phyloP scores from a whole-genome alignment of 2,329 filamentous ascomycete genomes.

The Aureobasidium melanogenum region DNA sequence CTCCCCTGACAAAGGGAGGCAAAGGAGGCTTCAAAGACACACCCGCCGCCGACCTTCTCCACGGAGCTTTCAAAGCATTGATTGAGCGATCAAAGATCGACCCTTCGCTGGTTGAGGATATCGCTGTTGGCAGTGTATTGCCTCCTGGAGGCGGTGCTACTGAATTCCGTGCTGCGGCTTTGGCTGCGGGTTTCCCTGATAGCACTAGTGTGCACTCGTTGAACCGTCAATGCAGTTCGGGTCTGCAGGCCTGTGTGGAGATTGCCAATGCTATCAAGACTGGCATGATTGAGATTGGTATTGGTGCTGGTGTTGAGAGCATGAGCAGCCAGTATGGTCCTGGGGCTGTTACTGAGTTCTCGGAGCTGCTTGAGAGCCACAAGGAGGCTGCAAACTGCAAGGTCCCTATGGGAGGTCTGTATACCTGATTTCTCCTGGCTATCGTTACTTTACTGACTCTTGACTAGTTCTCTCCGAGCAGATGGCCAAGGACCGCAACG shows the following conservation, averaged over 20 bases:
- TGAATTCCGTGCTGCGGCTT: conserved; percentile 85
- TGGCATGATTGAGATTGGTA: conserved; percentile 91
- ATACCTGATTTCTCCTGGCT: too few relatives aligned
- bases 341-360: conserved; percentile 83
- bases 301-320: conserved; percentile 92
- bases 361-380: conserved; percentile 73
- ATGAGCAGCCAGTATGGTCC: conserved; percentile 86
- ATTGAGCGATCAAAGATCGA: conserved; percentile 83
- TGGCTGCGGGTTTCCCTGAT: conserved; percentile 86
- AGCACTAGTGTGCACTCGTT: conserved; percentile 74
- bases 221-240: conserved; percentile 91
- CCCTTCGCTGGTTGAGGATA: conserved; percentile 79
- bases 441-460: not conserved
- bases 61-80: conserved; percentile 71
- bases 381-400: conserved; percentile 88
- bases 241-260: conserved; percentile 85
- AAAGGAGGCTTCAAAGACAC: conserved; percentile 97
- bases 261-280: conserved; percentile 84
- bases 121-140: conserved; percentile 84
- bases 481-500: conserved; percentile 79
- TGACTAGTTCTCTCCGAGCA: conserved; percentile 92
- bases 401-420: conserved; percentile 47
- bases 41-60: conserved; percentile 72
- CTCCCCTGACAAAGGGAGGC: conserved; percentile 84
- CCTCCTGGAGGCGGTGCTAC: conserved; percentile 90